Base-by-base conservation (phyloP, 2,329 filamentous ascomycete genomes). In the Fusarium torulosum region DNA sequence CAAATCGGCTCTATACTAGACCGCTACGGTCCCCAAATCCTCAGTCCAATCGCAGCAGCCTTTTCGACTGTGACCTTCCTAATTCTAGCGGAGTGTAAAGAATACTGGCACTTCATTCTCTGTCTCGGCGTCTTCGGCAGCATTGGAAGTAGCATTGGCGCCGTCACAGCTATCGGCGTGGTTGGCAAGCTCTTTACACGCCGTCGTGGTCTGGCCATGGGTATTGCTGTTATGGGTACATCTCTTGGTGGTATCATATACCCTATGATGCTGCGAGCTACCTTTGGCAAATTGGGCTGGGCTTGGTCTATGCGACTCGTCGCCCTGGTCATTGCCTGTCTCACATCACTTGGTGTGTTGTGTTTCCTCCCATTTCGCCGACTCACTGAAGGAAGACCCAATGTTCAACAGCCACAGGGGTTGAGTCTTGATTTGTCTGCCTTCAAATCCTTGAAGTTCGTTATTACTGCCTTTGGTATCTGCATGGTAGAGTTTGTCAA, bases 51-150 rank as follows among this genome's bases (percentile, higher is more conserved):
- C 10, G 81, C 81, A 2, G 77, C 75, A 0, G 47, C 74, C 2
- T 68, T 74, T 4, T 81, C 78, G 50, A 71, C 82, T 2, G 59
- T 72, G 0, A 78, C 77, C 3, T 80, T 84, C 47, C 75, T 85
- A 11, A 66, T 84, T 0, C 70, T 85, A 6, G 83, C 79, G 2
- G 72, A 84, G 38, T 85, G 82, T 69, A 75, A 71, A 3, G 51
- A 74, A n/a, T 84, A 84, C 66, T 84, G 81, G 81, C 82, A 84
- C 5, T 84, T 84, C 29, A 69, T 84, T 7, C 75, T 84, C 4
- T 74, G 77, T 3, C 77, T 82, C 19, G 80, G 83, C 3, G 44
- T 81, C 4, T 79, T 79, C 37, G 75, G 79, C 19, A 83, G 83
- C 9, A 55, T 82, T 7, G 80, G 81, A 1, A 76, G 70, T 13